Conservation (phyloP, 371 early-diverging fungal species). For the Rhizopus delemar region DNA sequence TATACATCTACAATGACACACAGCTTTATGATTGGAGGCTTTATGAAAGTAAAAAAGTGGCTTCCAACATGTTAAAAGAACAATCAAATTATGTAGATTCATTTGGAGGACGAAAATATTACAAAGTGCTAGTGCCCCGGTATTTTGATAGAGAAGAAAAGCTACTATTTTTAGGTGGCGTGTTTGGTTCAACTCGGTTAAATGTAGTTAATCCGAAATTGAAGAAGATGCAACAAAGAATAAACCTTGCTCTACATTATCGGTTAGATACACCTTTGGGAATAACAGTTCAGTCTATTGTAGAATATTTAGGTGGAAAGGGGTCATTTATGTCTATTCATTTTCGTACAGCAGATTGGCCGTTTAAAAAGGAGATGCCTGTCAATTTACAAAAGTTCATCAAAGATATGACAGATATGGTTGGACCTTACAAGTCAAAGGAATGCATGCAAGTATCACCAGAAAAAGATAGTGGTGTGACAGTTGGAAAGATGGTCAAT, state of each 20-base stretch:
- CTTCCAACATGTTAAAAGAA: constrained; percentile 16
- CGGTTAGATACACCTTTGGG: constrained; percentile 38
- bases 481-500: not conserved
- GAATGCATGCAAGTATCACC: not conserved
- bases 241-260: constrained; percentile 31
- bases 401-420: constrained; percentile 22
- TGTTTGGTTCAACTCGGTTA: constrained; percentile 47
- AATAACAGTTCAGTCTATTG: constrained; percentile 33
- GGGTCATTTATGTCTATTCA: constrained; percentile 37
- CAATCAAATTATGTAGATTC: constrained; percentile 38
- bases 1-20: constrained; percentile 36
- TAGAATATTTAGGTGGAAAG: constrained; percentile 34
- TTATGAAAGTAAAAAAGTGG: constrained; percentile 31
- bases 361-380: constrained; percentile 26
- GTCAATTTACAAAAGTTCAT: constrained; percentile 25
- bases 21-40: constrained; percentile 52
- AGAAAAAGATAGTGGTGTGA: not conserved
- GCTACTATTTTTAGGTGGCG: constrained; percentile 39
- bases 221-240: constrained; percentile 23
- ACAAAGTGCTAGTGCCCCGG: constrained; percentile 27
- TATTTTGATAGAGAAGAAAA: constrained; percentile 33
- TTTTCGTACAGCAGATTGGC: constrained; percentile 42
- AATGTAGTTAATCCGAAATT: constrained; percentile 24
- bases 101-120: constrained; percentile 38
- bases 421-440: not conserved